phyloP scores from a whole-genome alignment of 192 early-diverging fungal species.

The Coemansia sp. region DNA sequence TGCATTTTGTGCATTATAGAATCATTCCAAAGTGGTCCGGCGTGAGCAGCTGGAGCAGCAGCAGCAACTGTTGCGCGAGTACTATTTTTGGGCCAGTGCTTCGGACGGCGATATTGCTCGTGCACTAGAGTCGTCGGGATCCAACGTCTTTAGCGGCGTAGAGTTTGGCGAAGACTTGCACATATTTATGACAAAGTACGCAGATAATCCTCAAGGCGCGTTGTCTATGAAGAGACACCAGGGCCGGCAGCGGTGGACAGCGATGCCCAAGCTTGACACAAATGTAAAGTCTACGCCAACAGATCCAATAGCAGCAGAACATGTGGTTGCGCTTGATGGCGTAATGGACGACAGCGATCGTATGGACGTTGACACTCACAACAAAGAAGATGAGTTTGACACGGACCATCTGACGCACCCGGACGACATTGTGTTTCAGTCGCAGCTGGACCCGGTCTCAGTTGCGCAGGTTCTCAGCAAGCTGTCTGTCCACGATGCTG shows the following conservation, averaged over 20 bases:
- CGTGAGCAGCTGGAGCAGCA: slow-evolving; percentile 20
- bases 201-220: slow-evolving; percentile 14
- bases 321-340: not conserved
- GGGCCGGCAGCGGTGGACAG: slow-evolving; percentile 17
- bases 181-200: slow-evolving; percentile 25
- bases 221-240: slow-evolving; percentile 7
- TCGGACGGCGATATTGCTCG: slow-evolving; percentile 16
- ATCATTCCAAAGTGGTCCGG: slow-evolving; percentile 1
- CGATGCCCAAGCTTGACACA: not conserved
- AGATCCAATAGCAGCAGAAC: not conserved
- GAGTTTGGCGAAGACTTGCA: slow-evolving; percentile 14
- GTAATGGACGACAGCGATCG: not conserved
- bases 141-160: not conserved
- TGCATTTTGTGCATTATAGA: slow-evolving; percentile 10
- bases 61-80: slow-evolving; percentile 25
- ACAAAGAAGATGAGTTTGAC: not conserved
- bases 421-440: slow-evolving; percentile 39
- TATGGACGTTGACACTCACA: slow-evolving; percentile 29
- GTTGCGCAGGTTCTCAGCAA: slow-evolving; percentile 20
- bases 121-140: slow-evolving; percentile 5
- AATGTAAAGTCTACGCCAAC: not conserved
- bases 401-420: slow-evolving; percentile 25
- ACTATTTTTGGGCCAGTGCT: slow-evolving; percentile 32
- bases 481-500: slow-evolving; percentile 14
- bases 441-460: slow-evolving; percentile 28